A percentile compares a stretch with the other conserved stretches of the same genome.
Conservation (phyloP, 2,329 filamentous ascomycete species). For the Alternaria sp. region DNA sequence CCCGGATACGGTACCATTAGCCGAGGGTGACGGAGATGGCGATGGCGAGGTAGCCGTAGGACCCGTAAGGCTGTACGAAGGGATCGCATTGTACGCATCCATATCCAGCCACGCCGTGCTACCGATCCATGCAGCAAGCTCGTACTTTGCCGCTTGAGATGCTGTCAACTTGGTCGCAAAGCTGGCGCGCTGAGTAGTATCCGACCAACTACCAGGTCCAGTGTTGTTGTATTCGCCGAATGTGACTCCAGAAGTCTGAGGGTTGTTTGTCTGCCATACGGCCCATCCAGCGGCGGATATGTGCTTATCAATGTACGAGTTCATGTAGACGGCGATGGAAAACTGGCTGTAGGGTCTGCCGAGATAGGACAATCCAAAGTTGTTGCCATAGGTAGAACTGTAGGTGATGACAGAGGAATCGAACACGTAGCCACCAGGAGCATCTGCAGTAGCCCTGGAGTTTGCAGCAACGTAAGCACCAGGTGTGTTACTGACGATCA, state of each 20-base stretch:
- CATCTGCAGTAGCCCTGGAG: conserved; percentile 22
- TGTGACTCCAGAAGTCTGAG: conserved; percentile 47
- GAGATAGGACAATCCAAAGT: conserved; percentile 51
- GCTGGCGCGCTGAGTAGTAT: conserved; percentile 40
- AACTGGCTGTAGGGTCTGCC: conserved; percentile 57
- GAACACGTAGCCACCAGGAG: conserved; percentile 60
- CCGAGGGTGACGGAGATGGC: conserved; percentile 18
- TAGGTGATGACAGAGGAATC: conserved; percentile 58
- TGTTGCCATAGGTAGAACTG: conserved; percentile 45
- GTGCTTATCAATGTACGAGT: conserved; percentile 49
- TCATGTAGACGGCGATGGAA: conserved; percentile 48
- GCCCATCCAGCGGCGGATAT: conserved; percentile 46
- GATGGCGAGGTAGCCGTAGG: conserved; percentile 9
- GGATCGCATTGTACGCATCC: conserved; percentile 51
- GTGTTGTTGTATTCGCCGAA: conserved; percentile 49
- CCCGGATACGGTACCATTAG: conserved; percentile 20
- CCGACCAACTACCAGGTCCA: conserved; percentile 45
- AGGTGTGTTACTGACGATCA: conserved; percentile 37
- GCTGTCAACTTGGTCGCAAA: conserved; percentile 51
- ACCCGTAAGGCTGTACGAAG: conserved; percentile 33
- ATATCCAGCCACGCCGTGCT: conserved; percentile 56
- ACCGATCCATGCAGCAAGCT: conserved; percentile 51
- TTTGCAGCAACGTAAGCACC: conserved; percentile 34
- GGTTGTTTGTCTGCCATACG: conserved; percentile 44
- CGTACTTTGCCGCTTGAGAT: conserved; percentile 48